Base-by-base conservation (phyloP, 768 basidiomycete genomes). In the Neoboletus subvelutipes region DNA sequence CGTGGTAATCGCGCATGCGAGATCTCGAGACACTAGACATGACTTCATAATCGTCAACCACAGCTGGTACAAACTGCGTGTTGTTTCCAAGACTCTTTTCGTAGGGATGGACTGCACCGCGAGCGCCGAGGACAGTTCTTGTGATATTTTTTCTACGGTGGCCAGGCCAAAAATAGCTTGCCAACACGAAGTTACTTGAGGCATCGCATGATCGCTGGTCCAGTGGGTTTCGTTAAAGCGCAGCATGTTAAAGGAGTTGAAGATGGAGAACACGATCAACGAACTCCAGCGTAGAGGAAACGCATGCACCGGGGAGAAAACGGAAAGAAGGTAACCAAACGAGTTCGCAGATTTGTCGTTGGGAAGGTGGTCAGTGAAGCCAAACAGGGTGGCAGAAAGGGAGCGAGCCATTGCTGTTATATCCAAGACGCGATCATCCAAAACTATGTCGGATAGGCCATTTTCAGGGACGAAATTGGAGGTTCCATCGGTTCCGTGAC, bases 241-340 rank as follows among this genome's bases (percentile, higher is more conserved):
- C 10, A 18, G 24, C 2, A 11, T 37, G 33, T 50, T 50, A 24
- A 47, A 50, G 18, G 64, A 52, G 13, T 66, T 64, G 55, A 64
- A 64, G 12, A 76, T 61, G 20, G 78, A 76, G 41, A 82, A 66
- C 15, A 80, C 57, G 6, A 68, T 50, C 9, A 83, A 58, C 46
- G 76, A 77, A 39, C 58, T 68, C 83, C 83, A 83, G 10, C 78
- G 78, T 24, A 58, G 55, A 28, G 71, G 66, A 33, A 67, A 56
- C 1, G 76, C 40, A 24, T 71, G 34, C 2, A 40, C 41, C 4
- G 76, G 65, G n/a, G 69, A 64, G 50, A 81, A 73, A 41, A 56
- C 58, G 20, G 64, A 47, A 29, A 59, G 41, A 39, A 69, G 51
- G 18, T 50, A 15, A 10, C 31, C 11, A 18, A 54, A 20, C 13